Conservation (phyloP, 83 land plant genomes). For the Diphasiastrum complanatum region DNA sequence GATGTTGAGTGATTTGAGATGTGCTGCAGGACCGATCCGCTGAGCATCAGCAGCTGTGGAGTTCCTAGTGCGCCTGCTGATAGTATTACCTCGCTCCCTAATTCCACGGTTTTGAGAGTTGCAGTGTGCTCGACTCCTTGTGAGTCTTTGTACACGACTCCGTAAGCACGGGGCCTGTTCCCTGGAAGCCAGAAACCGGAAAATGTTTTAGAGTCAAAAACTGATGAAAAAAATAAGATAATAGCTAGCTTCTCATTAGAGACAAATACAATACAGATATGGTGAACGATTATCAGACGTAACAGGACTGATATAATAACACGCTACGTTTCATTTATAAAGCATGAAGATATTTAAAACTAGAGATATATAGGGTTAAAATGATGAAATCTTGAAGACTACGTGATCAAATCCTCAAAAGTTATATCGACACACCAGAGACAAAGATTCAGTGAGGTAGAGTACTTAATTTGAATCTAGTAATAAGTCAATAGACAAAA, state of each 20-base stretch:
- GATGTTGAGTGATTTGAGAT: constrained; percentile 45
- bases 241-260: not conserved
- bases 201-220: not conserved
- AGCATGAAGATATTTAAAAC: too few relatives aligned
- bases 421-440: too few relatives aligned
- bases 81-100: constrained; percentile 51
- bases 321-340: too few relatives aligned
- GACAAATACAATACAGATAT: not conserved
- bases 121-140: constrained; percentile 47
- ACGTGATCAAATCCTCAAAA: too few relatives aligned
- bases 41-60: constrained; percentile 77
- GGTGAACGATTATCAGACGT: not conserved
- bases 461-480: too few relatives aligned
- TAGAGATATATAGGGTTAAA: too few relatives aligned
- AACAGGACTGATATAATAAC: too few relatives aligned
- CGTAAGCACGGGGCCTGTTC: constrained; percentile 42
- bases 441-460: too few relatives aligned
- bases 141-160: constrained; percentile 49
- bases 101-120: constrained; percentile 12
- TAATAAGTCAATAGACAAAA: too few relatives aligned
- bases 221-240: not conserved
- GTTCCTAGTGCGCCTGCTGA: constrained; percentile 73
- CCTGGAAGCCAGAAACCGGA: constrained; percentile 26
- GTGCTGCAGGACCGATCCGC: constrained; percentile 68
- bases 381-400: too few relatives aligned